phyloP scores from a whole-genome alignment of 805 yeast species.

The Pichia sporocuriosa region DNA sequence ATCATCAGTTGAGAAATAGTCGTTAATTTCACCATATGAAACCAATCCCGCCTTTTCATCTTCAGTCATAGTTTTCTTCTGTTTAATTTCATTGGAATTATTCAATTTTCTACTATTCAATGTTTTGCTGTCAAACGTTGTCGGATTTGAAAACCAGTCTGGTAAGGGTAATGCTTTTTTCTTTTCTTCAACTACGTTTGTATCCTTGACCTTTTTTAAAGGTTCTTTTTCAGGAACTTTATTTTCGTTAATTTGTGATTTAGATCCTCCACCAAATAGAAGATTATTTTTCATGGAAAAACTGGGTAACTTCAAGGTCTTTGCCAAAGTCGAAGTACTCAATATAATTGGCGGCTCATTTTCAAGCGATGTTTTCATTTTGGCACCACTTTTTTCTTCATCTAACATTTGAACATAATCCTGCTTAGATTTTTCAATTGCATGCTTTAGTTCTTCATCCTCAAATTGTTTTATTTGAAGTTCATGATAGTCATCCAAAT shows the following conservation, averaged over 20 bases:
- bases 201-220: background rate
- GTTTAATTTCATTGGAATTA: too few relatives aligned
- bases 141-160: conserved; percentile 28
- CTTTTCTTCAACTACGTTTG: conserved; percentile 17
- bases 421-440: conserved; percentile 41
- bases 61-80: conserved; percentile 20
- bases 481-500: conserved; percentile 11
- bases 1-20: conserved; percentile 16
- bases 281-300: conserved; percentile 15
- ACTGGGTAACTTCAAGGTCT: conserved; percentile 12
- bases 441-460: conserved; percentile 32
- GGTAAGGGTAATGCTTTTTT: conserved; percentile 23
- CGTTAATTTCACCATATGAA: conserved; percentile 43
- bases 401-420: conserved; percentile 32
- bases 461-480: conserved; percentile 17
- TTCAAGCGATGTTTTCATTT: background rate
- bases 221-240: background rate
- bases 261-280: conserved; percentile 6
- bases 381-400: conserved; percentile 14
- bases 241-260: background rate
- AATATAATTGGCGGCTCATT: conserved; percentile 20
- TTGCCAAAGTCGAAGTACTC: conserved; percentile 18
- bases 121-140: conserved; percentile 6
- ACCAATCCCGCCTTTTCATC: conserved; percentile 45
- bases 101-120: background rate